Evolutionary conservation across 2,329 filamentous ascomycete genomes (phyloP).

Genomic region (Escovopsis sp.): DNA sequence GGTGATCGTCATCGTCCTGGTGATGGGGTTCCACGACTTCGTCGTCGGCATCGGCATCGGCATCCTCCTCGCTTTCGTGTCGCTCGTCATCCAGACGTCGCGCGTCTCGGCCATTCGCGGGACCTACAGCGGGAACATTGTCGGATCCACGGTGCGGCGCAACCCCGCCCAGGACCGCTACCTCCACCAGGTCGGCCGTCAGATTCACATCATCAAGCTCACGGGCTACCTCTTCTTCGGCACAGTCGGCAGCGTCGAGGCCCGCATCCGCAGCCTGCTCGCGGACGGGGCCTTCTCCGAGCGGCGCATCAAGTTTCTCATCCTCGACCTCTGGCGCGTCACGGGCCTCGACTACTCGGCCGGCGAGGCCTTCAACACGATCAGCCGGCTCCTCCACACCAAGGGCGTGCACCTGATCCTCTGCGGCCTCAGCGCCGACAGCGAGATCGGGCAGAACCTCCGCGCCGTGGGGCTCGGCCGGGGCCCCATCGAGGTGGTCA

Average conservation of each 20-base stretch:
- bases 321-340: conserved; percentile 80
- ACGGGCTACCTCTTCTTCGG: conserved; percentile 96
- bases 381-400: conserved; percentile 67
- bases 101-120: conserved; percentile 77
- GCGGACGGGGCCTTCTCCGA: conserved; percentile 65
- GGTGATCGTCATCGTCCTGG: conserved; percentile 74
- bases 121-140: conserved; percentile 77
- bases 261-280: conserved; percentile 66
- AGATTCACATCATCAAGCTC: conserved; percentile 84
- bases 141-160: conserved; percentile 80
- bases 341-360: conserved; percentile 92
- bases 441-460: conserved; percentile 61
- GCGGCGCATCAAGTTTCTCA: conserved; percentile 73
- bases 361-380: conserved; percentile 84
- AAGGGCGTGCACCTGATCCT: conserved; percentile 70
- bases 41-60: conserved; percentile 87
- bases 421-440: conserved; percentile 64
- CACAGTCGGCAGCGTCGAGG: conserved; percentile 89
- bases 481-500: conserved; percentile 55
- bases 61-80: conserved; percentile 80
- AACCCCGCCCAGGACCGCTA: conserved; percentile 83
- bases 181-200: conserved; percentile 66
- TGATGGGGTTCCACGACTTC: conserved; percentile 96
- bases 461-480: conserved; percentile 70
- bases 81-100: conserved; percentile 82